A percentile compares a stretch with the other conserved stretches of the same genome.
These are phyloP conservation scores for Erodium maritimum DNA, from an alignment of 345 rosid genomes.

Conservation along the genomic window DNA sequence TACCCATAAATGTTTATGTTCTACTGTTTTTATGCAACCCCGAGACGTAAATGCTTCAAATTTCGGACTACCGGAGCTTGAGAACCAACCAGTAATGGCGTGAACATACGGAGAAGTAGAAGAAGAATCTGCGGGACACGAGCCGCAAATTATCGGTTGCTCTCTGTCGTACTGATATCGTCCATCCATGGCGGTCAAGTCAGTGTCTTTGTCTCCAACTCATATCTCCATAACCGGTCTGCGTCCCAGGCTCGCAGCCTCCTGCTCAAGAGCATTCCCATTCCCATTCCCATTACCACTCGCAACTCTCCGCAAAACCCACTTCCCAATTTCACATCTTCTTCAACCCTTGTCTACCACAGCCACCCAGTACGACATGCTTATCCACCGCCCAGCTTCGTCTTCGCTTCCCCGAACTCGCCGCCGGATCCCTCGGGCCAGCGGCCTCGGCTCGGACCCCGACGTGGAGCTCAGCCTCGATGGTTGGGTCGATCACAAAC, in stretches of 20 bases:
- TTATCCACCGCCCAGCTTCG: constrained; percentile 56
- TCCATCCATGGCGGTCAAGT: constrained; percentile 24
- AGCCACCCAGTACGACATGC: constrained; percentile 80
- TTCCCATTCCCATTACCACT: constrained; percentile 6
- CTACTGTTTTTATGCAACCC: too few species aligned
- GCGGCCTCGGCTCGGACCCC: constrained; percentile 13
- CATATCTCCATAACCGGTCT: constrained; percentile 18
- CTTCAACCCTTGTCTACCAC: constrained; percentile 35
- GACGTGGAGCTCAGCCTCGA: constrained; percentile 42
- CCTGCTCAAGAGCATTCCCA: constrained; percentile 13
- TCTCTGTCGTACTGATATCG: neutral
- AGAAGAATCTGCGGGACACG: too few species aligned
- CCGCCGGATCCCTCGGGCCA: constrained; percentile 23
- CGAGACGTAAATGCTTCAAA: too few species aligned
- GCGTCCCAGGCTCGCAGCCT: constrained; percentile 24
- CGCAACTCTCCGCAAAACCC: constrained; percentile 16
- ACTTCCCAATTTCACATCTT: constrained; percentile 15
- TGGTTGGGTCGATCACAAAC: constrained; percentile 72
- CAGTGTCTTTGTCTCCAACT: constrained; percentile 14
- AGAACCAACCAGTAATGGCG: too few species aligned
- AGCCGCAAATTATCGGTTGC: too few species aligned
- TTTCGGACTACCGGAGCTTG: too few species aligned
- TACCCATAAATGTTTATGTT: too few species aligned
- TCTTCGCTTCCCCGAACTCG: constrained; percentile 32
- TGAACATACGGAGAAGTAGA: too few species aligned